These are phyloP conservation scores for Diaporthe sp. DNA, from an alignment of 2,329 filamentous ascomycete species.

Conservation along the genomic window DNA sequence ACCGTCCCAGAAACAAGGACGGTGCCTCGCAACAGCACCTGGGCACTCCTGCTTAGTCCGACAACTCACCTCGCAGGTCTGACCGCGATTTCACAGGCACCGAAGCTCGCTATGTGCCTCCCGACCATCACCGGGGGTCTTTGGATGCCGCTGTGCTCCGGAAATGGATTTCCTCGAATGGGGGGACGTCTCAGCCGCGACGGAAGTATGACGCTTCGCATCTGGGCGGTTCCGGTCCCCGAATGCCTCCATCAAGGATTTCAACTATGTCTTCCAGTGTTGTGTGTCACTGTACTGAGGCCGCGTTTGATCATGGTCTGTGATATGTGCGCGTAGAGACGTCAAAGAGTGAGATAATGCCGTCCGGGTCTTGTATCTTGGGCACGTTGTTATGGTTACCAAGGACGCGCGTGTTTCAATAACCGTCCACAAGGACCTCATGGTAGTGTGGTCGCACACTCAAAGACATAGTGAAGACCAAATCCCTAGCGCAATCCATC, in stretches of 20 bases:
- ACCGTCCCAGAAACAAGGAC: background rate
- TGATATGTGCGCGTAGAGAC: no score
- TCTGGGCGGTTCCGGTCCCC: no score
- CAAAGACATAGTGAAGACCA: background rate
- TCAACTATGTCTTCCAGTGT: background rate
- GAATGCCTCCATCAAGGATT: background rate
- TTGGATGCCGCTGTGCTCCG: background rate
- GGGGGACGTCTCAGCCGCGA: background rate
- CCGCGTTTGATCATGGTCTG: no score
- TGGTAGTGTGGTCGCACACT: background rate
- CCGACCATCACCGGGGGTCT: background rate
- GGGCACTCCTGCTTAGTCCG: background rate
- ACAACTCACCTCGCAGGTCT: background rate
- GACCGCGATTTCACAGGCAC: background rate
- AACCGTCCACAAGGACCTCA: background rate
- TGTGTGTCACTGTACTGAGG: background rate
- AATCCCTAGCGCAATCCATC: background rate
- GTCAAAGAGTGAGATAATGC: background rate
- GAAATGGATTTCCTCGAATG: background rate
- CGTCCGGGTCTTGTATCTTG: no score
- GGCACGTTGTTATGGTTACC: background rate
- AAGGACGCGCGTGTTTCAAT: background rate
- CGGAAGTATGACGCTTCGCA: background rate
- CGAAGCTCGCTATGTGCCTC: background rate
- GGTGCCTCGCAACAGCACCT: background rate